These are phyloP conservation scores for Amaranthus cruentus DNA, from an alignment of 148 eudicot genomes.

Conservation along the genomic window DNA sequence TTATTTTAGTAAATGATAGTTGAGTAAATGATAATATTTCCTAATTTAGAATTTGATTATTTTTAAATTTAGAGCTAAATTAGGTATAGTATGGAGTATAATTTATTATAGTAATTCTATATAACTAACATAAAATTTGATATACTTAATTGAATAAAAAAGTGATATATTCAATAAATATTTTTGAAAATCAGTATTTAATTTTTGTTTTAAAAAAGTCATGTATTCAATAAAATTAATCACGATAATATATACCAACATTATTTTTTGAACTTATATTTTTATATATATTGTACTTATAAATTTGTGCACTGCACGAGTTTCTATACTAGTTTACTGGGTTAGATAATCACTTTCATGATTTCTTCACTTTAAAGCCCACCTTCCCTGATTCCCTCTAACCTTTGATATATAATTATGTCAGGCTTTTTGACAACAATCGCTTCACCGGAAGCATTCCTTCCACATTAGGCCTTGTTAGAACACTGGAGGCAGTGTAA, in stretches of 20 bases:
- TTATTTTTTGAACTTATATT: not conserved
- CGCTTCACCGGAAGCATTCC: slow-evolving; percentile 56
- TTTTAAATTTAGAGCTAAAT: no score
- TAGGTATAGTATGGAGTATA: no score
- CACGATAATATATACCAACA: not conserved
- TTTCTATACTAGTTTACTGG: not conserved
- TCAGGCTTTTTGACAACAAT: slow-evolving; percentile 81
- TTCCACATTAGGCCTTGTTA: slow-evolving; percentile 49
- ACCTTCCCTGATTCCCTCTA: not conserved
- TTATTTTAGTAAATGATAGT: no score
- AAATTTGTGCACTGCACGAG: not conserved
- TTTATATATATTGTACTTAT: not conserved
- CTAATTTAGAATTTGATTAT: no score
- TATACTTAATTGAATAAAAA: no score
- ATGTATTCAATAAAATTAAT: no score
- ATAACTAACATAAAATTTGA: no score
- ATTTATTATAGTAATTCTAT: no score
- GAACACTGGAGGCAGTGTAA: slow-evolving; percentile 63
- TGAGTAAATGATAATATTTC: no score
- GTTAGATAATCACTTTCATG: not conserved
- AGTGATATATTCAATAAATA: no score
- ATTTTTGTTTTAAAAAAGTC: no score
- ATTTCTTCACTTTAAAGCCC: not conserved
- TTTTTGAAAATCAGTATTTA: no score
- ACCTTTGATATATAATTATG: slow-evolving; percentile 4